Evolutionary conservation across 129 eudicot species (phyloP).

Genomic region (Pseudognaphalium luteoalbum): DNA sequence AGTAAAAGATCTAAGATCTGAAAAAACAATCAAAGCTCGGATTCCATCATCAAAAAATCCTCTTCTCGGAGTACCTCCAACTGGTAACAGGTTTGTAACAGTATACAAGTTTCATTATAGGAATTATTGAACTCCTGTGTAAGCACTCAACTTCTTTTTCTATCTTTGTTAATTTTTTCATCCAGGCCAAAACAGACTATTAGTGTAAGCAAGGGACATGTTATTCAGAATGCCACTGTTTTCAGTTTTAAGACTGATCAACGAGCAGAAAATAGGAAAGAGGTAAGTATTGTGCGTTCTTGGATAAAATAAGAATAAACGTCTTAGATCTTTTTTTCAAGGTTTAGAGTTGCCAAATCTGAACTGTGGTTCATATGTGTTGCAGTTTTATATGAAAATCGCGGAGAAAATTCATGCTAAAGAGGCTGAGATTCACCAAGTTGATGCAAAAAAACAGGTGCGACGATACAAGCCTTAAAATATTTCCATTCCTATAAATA

Average conservation of each 20-base stretch:
- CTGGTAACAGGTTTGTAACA: slow-evolving; percentile 46
- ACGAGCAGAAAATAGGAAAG: slow-evolving; percentile 71
- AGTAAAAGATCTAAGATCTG: slow-evolving; percentile 42
- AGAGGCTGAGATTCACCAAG: slow-evolving; percentile 48
- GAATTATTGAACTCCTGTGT: not conserved
- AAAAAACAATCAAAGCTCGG: slow-evolving; percentile 35
- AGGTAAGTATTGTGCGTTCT: slow-evolving; percentile 45
- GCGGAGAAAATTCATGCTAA: slow-evolving; percentile 51
- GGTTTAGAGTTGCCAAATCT: slow-evolving; percentile 1
- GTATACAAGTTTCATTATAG: not conserved
- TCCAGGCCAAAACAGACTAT: slow-evolving; percentile 45
- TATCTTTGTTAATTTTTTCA: not conserved
- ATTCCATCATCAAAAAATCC: slow-evolving; percentile 35
- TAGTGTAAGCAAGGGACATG: slow-evolving; percentile 33
- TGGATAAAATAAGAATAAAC: not conserved
- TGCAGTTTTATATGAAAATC: slow-evolving; percentile 45
- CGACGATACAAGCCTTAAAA: slow-evolving; percentile 9
- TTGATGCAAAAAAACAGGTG: slow-evolving; percentile 53
- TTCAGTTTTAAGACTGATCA: slow-evolving; percentile 58
- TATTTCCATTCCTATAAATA: slow-evolving; percentile 2
- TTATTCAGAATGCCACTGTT: slow-evolving; percentile 36
- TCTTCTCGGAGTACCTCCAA: slow-evolving; percentile 37
- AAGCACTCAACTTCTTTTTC: not conserved
- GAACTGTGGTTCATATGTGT: slow-evolving; percentile 8
- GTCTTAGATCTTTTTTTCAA: not conserved